Evolutionary conservation across 2,329 filamentous ascomycete species (phyloP), one percentile per base, ranked within the genome.

Genomic region (Apiospora malaysiana): DNA sequence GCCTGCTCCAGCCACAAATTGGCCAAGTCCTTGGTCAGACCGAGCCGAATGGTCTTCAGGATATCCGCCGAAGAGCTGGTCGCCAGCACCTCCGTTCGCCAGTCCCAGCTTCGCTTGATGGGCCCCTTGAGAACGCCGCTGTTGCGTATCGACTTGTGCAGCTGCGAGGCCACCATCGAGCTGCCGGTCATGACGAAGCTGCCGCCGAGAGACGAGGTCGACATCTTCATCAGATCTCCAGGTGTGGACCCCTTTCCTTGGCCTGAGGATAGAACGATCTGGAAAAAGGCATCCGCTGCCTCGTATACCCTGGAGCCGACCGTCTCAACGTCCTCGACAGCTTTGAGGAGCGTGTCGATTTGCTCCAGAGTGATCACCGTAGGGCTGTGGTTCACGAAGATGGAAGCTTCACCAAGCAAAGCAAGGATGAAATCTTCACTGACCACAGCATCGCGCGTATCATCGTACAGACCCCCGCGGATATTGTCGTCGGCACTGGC

Each of bases 401-500:
- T 88, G 4, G 95, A 88, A 0, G 92, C 90, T 82, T 98, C 95
- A 68, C 94, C 95, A 1, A 98, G 87, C 18, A 98, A 85, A 3
- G 92, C 90, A 10, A 98, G 85, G 27, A 98, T 82, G 69, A 95
- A 95, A 76, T 98, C 95, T 73, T 97, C 93, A 76, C 93, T 93
- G 23, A 98, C 92, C 8, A 97, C 94, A 0, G 93, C 91, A 77
- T 95, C 93, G 16, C 93, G 89, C 23, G 89, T 88, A 32, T 91
- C 90, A 78, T 98, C 95, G 79, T 94, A 97, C 2, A 98, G 85
- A 0, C 95, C 95, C 70, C 95, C 95, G 71, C 93, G 93, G 76
- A 98, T 97, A 78, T 94, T 95, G 80, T 97, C 94, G 71, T 93
- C 92, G 2, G 95, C 92, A 78, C 93, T 96, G 69, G 91, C 89